phyloP scores from a whole-genome alignment of 352 stramenopile genomes.

The Globisporangium barbulae region DNA sequence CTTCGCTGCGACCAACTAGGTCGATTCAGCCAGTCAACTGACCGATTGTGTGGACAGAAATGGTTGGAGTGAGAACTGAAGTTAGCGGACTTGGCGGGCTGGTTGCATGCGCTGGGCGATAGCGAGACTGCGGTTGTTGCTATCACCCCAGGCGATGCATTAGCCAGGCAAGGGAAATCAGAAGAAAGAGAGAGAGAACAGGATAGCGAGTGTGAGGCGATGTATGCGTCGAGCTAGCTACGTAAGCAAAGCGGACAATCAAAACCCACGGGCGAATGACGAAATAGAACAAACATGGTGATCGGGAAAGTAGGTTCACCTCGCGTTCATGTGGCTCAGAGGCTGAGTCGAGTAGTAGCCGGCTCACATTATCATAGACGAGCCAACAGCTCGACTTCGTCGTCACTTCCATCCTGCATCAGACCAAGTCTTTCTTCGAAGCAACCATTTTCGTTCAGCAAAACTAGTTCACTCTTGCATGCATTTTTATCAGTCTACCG shows the following conservation, averaged over 20 bases:
- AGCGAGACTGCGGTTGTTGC: background rate
- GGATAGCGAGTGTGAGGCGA: background rate
- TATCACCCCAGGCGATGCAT: background rate
- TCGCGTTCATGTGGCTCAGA: too few relatives aligned
- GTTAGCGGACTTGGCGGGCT: background rate
- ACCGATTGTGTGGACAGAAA: background rate
- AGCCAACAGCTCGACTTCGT: too few relatives aligned
- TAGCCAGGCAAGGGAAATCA: background rate
- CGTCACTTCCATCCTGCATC: too few relatives aligned
- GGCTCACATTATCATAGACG: too few relatives aligned
- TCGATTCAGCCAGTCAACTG: background rate
- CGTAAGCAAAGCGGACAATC: constrained; percentile 1
- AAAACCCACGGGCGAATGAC: background rate
- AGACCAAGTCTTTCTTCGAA: too few relatives aligned
- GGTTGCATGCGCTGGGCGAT: background rate
- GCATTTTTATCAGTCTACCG: background rate
- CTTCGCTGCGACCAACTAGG: constrained; percentile 68
- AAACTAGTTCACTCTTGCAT: background rate
- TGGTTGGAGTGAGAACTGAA: background rate
- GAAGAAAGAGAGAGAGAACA: background rate
- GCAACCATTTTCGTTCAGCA: background rate
- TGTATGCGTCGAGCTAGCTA: background rate
- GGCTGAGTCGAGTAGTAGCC: too few relatives aligned
- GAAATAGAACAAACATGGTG: constrained; percentile 7
- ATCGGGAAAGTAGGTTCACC: background rate